Base-by-base conservation (phyloP, 2,329 filamentous ascomycete species). In the Tolypocladium pustulatum region DNA sequence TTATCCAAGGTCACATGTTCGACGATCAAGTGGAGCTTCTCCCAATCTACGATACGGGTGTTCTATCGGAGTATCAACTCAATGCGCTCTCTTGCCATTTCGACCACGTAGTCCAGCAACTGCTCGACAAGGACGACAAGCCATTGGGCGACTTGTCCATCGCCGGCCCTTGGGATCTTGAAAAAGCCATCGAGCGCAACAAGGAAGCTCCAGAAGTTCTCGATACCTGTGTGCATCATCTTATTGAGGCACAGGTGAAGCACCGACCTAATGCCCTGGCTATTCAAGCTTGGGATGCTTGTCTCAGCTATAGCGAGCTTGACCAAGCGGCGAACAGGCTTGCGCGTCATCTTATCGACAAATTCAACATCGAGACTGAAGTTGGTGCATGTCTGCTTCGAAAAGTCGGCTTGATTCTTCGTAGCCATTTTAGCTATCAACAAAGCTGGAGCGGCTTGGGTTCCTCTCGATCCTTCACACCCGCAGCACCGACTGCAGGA, bases 401-500 rank as follows among this genome's bases (percentile, higher is more conserved):
- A 55, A 6, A 55, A 46, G 15, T 46, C 41, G 3, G 41, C 22
- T 10, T 46, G 41, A 22, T 46, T 25, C n/a, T 25, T 25, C 10
- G 41, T 46, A 3, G n/a, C 53, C 12, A 27, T 55, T 7, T 3
- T 55, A 20, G 53, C 58, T 15, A 67, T 74, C 0, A 59, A 75
- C 32, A 74, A 73, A 52, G 68, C 71, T 17, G 73, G 73, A 1
- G 68, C 49, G 0, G 65, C 67, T 0, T 71, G 67, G 58, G 63
- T 65, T 20, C 69, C 71, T 0, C 55, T 77, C 0, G 74, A 77
- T 25, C 70, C 74, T 9, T 67, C 69, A 9, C 62, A 74, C 75
- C 76, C 0, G 70, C 71, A 0, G 57, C 64, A 0, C 7, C 62
- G 65, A 8, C 57, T 63, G 34, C 58, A 38, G 9, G 59, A 61